These are phyloP conservation scores for Eucalyptus polybractea DNA, from an alignment of 345 rosid species.

Conservation along the genomic window DNA sequence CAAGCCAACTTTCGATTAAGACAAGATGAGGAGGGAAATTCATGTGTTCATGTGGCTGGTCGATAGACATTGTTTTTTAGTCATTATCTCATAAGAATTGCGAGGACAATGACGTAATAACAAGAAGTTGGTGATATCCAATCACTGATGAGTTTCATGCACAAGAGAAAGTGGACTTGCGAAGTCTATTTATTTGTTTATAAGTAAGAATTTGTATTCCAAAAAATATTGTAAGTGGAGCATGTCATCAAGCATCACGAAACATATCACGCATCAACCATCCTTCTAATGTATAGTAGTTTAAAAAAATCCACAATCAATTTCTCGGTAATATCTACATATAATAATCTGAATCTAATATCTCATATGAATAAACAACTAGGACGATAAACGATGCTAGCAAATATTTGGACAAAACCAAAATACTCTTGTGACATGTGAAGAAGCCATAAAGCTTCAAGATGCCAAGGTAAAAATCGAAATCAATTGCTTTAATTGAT, in stretches of 20 bases:
- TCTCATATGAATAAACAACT: no score
- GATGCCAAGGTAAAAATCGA: neutral
- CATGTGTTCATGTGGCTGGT: neutral
- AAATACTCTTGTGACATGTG: neutral
- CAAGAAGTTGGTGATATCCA: neutral
- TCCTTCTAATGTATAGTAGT: no score
- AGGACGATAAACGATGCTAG: no score
- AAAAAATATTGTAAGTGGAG: no score
- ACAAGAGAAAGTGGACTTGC: neutral
- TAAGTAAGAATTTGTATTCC: neutral
- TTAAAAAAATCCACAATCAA: no score
- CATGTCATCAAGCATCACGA: fast-evolving
- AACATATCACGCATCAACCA: no score
- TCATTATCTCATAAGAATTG: no score
- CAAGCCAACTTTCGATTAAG: neutral
- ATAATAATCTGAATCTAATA: no score
- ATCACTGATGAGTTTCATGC: neutral
- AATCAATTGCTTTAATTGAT: neutral
- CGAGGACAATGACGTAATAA: no score
- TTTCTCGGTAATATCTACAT: no score
- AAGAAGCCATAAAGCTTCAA: neutral
- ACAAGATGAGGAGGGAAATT: neutral
- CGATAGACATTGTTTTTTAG: no score
- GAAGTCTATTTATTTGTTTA: neutral
- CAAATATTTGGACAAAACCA: no score